Base-by-base conservation (phyloP, 73 alveolate genomes). In the Tetrahymena malaccensis region DNA sequence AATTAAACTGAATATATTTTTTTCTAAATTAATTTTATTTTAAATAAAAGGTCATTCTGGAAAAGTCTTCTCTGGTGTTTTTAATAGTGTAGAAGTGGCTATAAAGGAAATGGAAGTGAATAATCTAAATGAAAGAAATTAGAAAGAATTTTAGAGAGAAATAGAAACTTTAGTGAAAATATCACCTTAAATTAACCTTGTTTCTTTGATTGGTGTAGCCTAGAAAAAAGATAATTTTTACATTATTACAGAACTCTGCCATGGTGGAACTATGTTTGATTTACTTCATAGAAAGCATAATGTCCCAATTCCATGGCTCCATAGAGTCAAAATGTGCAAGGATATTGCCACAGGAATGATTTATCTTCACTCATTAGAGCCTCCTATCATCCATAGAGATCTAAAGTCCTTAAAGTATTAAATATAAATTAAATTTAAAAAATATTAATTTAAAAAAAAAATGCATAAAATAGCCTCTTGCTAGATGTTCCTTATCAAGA, bases 271-370 rank as follows among this genome's bases (percentile, higher is more conserved):
- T 35, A 95, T 99, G 55, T 98, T 98, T 96, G 97, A 96, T 22
- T 96, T 99, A 35, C 97, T 99, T 55, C 99, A 99, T 94, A 98
- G 98, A 94, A 96, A 95, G 34, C 97, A 98, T 27, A 93, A 96
- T 94, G 93, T 96, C 0, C 94, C 94, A 43, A 93, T 99, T 56
- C 94, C 98, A 44, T 99, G 99, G 99, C 93, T 97, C 83, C 97
- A 97, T 43, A 98, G 98, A 85, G 95, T 94, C 85, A 97, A 97
- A 95, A 98, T 99, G 96, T 98, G 98, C 70, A 94, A 96, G 34
- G 98, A 99, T 96, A 98, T 98, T 31, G 99, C 99, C 5, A 97
- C 96, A 40, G 99, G 99, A 1, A 99, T 99, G 99, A 94, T 95
- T 85, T 98, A 96, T 96, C 97, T 99, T 40, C 99, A 99, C 95